Evolutionary conservation across 306 rosid species (phyloP).

Genomic region (Urtica urens): DNA sequence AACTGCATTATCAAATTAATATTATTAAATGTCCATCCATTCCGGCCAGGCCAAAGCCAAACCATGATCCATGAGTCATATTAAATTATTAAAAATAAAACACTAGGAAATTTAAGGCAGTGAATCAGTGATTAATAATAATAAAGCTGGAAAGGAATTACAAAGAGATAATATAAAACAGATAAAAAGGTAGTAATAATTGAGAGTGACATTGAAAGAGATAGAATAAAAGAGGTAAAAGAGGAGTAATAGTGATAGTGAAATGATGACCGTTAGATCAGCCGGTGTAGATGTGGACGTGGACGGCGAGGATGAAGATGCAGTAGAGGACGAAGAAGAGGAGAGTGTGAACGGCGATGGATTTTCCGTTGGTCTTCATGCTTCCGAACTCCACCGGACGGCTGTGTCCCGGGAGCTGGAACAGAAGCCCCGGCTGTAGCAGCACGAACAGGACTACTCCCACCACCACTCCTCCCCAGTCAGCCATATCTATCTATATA

Average conservation of each 20-base stretch:
- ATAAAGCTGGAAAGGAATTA: not conserved
- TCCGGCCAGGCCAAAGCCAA: too few species aligned
- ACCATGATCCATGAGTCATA: too few species aligned
- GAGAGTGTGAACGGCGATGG: constrained; percentile 77
- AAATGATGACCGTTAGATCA: constrained; percentile 17
- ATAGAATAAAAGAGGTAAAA: too few species aligned
- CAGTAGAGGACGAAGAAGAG: constrained; percentile 70
- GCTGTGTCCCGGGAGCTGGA: constrained; percentile 62
- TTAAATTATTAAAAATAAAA: too few species aligned
- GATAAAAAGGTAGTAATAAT: not conserved
- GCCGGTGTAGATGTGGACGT: constrained; percentile 74
- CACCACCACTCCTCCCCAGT: constrained; percentile 89
- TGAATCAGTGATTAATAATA: too few species aligned
- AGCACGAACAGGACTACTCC: constrained; percentile 84
- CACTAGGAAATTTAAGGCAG: too few species aligned
- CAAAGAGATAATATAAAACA: not conserved
- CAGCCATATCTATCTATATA: constrained; percentile 41
- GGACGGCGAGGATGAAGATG: constrained; percentile 57
- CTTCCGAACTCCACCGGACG: constrained; percentile 63
- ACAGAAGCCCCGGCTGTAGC: constrained; percentile 79
- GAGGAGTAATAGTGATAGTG: too few species aligned
- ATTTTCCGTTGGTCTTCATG: constrained; percentile 88
- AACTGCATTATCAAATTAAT: too few species aligned
- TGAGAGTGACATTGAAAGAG: not conserved
- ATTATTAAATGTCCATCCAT: too few species aligned